Base-by-base conservation (phyloP, 192 early-diverging fungal genomes). In the Radiomyces spectabilis region DNA sequence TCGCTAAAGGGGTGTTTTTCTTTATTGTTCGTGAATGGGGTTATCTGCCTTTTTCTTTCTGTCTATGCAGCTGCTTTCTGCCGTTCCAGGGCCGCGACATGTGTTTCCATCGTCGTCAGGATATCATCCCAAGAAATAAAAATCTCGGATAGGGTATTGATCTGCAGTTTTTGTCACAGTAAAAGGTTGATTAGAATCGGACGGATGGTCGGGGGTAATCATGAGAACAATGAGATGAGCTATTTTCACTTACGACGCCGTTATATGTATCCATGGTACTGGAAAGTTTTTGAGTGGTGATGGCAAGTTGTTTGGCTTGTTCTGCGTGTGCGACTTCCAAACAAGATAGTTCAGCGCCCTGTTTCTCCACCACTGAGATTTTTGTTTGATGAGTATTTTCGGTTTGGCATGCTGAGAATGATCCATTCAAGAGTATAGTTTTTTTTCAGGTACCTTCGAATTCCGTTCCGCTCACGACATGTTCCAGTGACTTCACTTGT, bases 101-200 rank as follows among this genome's bases (percentile, higher is more conserved):
- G 57, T 24, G 47, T 26, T 42, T 74, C 72, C 47, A 74, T 55
- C 10, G 57, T 60, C 31, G 64, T 38, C 5, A 74, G 53, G 27
- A 74, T 60, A 16, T 59, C 43, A 63, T 74, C 72, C 72, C 72
- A 74, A 5, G 64, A 52, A 44, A 74, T 74, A 39, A 74, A 74
- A 43, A 74, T 70, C 25, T 74, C 72, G 12, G 72, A 74, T 22
- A 74, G 45, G 5, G 68, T 74, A 27, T 74, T 69, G 24, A 74
- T 51, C 72, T 73, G 55, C 21, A 41, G n/a, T n/a, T n/a, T n/a
- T n/a, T n/a, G n/a, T n/a, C n/a, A n/a, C n/a, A n/a, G n/a, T n/a
- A n/a, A n/a, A n/a, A n/a, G n/a, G n/a, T n/a, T n/a, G n/a, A n/a
- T n/a, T n/a, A n/a, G n/a, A n/a, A n/a, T n/a, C n/a, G n/a, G n/a